phyloP scores from a whole-genome alignment of 169 alveolate genomes.

The Cardiosporidium cionae region DNA sequence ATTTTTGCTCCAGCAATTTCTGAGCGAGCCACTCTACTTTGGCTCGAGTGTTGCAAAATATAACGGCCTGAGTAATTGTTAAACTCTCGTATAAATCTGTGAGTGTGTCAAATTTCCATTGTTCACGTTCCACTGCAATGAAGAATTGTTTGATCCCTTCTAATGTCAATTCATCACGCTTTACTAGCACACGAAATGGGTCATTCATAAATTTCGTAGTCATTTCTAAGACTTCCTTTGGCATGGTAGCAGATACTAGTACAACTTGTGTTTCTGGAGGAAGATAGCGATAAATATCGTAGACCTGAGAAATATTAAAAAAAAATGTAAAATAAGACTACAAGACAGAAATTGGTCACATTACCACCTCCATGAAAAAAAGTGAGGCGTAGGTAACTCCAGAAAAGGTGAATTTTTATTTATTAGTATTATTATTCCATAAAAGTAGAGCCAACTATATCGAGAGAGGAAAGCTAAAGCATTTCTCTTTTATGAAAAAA shows the following conservation, averaged over 20 bases:
- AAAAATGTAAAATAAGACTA: too few relatives aligned
- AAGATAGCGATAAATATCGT: constrained; percentile 91
- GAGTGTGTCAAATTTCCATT: constrained; percentile 96
- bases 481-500: too few relatives aligned
- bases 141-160: constrained; percentile 97
- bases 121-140: constrained; percentile 96
- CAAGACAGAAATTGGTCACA: too few relatives aligned
- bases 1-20: constrained; percentile 92
- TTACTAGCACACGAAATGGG: constrained; percentile 94
- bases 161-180: constrained; percentile 94
- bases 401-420: too few relatives aligned
- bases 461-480: too few relatives aligned
- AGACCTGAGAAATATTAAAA: too few relatives aligned
- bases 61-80: constrained; percentile 96
- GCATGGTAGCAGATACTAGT: constrained; percentile 96
- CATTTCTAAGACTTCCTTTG: constrained; percentile 78
- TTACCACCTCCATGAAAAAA: too few relatives aligned
- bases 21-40: constrained; percentile 82
- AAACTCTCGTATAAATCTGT: constrained; percentile 95
- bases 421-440: too few relatives aligned
- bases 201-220: constrained; percentile 89
- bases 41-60: constrained; percentile 93
- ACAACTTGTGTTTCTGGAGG: constrained; percentile 93
- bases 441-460: too few relatives aligned
- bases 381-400: too few relatives aligned